A percentile compares a stretch with the other conserved stretches of the same genome.
phyloP scores from a whole-genome alignment of 345 rosid genomes.

The Hibiscus mutabilis region DNA sequence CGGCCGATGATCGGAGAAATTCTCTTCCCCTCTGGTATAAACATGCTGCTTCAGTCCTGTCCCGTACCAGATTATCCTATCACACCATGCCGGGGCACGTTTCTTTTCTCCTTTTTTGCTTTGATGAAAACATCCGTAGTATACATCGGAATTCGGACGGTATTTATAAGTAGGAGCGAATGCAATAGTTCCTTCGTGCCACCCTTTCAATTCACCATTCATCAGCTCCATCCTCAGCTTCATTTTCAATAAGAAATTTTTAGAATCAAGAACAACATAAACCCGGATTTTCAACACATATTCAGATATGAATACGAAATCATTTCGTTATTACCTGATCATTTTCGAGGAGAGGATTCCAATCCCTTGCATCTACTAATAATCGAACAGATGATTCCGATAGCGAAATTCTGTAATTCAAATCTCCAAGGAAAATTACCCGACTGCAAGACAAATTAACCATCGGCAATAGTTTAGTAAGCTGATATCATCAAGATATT shows the following conservation, averaged over 20 bases:
- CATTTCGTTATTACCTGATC: constrained; percentile 49
- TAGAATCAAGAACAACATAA: too few relatives aligned
- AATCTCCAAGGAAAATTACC: constrained; percentile 66
- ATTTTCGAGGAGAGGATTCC: constrained; percentile 48
- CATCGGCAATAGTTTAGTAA: constrained; percentile 5
- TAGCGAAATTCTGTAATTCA: constrained; percentile 71
- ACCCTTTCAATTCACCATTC: constrained; percentile 52
- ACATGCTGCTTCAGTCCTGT: constrained; percentile 52
- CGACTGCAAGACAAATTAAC: constrained; percentile 32
- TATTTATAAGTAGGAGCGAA: constrained; percentile 84
- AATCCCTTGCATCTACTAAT: constrained; percentile 50
- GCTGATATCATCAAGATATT: constrained; percentile 20
- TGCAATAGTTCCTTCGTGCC: constrained; percentile 60
- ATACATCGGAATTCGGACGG: constrained; percentile 48
- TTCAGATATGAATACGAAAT: too few relatives aligned
- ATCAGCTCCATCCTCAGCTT: constrained; percentile 60
- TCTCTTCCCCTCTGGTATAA: constrained; percentile 58
- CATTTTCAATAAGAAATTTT: background rate
- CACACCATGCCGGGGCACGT: constrained; percentile 90
- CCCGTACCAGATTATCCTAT: constrained; percentile 71
- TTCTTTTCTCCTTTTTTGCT: constrained; percentile 45
- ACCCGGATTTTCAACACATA: too few relatives aligned
- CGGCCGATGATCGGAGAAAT: constrained; percentile 73
- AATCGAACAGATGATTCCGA: constrained; percentile 49
- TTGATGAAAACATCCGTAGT: constrained; percentile 45